Base-by-base conservation (phyloP, 129 eudicot genomes). In the Pulicaria dysenterica region DNA sequence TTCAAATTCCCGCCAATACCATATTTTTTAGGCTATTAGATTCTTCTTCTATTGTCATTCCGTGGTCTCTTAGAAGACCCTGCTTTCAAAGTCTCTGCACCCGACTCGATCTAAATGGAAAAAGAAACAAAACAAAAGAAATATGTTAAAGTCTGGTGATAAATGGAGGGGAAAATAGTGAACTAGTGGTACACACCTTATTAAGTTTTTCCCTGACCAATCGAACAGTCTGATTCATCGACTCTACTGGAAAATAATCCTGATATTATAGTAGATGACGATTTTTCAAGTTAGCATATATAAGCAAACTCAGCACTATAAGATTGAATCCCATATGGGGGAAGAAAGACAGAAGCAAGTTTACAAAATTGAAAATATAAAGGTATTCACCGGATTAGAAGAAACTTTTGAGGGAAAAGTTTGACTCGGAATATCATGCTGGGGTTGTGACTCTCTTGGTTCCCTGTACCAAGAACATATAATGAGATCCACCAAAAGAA, bases 191-290 rank as follows among this genome's bases (percentile, higher is more conserved):
- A 70, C 58, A 70, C 80, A 92, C 97, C 96, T 94, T 90, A 71
- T 86, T 72, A 55, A 94, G 89, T 78, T 88, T 94, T 70, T 86
- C 96, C 67, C 98, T 86, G 70, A 94, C 98, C 82, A 83, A 45
- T 15, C 77, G 83, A 62, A 94, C 98, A 1, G 98, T 94, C 73
- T 82, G 86, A 85, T 94, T 94, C 98, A 90, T 94, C 12, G 98
- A 90, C 64, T 83, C 83, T 58, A 85, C 73, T 15, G 97, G 86
- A 58, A 94, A 94, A 85, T 94, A 94, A 70, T 88, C 93, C 97
- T 87, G 89, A 72, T 24, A 78, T 72, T 54, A 69, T 39, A 56
- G 61, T 64, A 50, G 48, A 44, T n/a, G 36, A 64, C 8, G 11
- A 43, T n/a, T 15, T 42, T 76, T 31, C n/a, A 58, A 40, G 73